Evolutionary conservation across 192 early-diverging fungal genomes (phyloP), one percentile per base, ranked within the genome.

Genomic region (Mortierella hygrophila): DNA sequence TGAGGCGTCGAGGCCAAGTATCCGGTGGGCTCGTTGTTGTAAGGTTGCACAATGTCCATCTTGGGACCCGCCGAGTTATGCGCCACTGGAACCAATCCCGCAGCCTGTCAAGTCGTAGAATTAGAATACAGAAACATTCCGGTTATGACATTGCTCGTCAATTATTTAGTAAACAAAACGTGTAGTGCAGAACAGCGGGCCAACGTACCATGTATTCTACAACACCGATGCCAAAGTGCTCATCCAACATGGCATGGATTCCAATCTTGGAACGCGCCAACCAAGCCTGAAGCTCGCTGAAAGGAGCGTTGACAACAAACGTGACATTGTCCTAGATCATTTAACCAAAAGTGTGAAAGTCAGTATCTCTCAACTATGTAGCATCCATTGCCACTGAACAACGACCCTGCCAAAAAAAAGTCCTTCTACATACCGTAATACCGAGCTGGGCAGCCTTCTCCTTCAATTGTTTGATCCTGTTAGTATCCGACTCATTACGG

Each of bases 141-240:
- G 52, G n/a, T 42, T 55, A 65, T 1, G 41, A n/a, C 15, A 35
- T 23, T 13, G 38, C 15, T 40, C 37, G 13, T 75, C 60, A 65
- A 60, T 13, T 57, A 82, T 68, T 42, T n/a, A 32, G 55, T 54
- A 54, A 79, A n/a, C 63, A 54, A n/a, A 52, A 16, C 20, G 18
- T 16, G 20, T 21, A 20, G 16, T 46, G 18, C 18, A 52, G 15
- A 52, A n/a, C 42, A 71, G 1, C 9, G n/a, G 6, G 16, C 21
- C n/a, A 60, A 60, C 55, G 55, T 91, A 96, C 97, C 98, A 99
- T 99, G 83, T 97, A 99, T 85, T 99, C 99, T 3, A 99, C 96
- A 65, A 99, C 93, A 40, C 96, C 94, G 77, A 99, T 99, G 8
- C 99, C 99, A 92, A 99, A 99, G 82, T 99, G 99, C 87, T 99